Base-by-base conservation (phyloP, 305 asterid species). In the Fraxinus paxiana region DNA sequence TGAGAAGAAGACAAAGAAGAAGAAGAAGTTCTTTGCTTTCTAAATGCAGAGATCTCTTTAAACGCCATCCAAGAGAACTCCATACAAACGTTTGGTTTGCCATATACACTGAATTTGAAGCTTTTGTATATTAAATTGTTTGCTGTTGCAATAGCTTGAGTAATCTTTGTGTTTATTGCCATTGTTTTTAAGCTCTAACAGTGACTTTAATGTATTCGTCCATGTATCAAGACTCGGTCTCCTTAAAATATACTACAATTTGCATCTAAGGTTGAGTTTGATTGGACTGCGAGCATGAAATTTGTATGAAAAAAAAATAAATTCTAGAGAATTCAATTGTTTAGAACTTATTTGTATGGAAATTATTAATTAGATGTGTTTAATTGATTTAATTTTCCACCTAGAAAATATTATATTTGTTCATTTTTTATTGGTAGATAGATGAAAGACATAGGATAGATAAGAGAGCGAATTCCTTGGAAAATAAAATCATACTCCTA, bases 21-120 rank as follows among this genome's bases (percentile, higher is more conserved):
- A 92, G 83, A 88, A 89, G 90, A 89, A 87, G 88, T 88, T 93
- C 85, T 92, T 93, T 79, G 97, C 94, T 56, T 92, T 92, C 86
- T 93, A 76, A 83, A 17, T 10, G 51, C 77, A 75, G 54, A 73
- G 61, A 75, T 24, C 69, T 38, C 69, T 31, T 24, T 74, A 33
- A 26, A 59, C 79, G 20, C 79, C 82, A 41, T n/a, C 38, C 30
- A 59, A 26, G 41, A 75, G 77, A 77, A 73, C 78, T 41, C 41
- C 78, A 73, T 35, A 43, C 88, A 63, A 85, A 70, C 72, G 41
- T 72, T 76, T 84, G 73, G 78, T 30, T 46, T 48, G 35, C 31
- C 70, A 22, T 12, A 35, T 75, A 18, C 22, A 15, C 12, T n/a
- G n/a, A 46, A 72, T n/a, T 38, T 71, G 33, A 77, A 56, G 69